phyloP scores from a whole-genome alignment of 345 rosid species.

The Boechera divaricarpa region DNA sequence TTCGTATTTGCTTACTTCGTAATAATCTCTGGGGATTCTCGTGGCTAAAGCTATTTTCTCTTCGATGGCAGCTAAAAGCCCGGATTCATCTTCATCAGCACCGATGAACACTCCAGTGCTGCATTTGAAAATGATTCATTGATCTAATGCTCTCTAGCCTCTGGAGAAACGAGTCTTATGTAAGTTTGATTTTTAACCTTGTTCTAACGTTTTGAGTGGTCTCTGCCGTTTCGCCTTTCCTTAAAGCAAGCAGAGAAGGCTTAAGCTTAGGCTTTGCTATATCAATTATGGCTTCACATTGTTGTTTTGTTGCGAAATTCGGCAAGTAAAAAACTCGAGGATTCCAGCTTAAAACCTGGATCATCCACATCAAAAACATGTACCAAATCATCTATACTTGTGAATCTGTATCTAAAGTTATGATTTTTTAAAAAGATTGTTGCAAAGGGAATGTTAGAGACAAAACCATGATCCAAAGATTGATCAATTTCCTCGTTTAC shows the following conservation, averaged over 20 bases:
- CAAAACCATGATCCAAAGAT: slow-evolving; percentile 42
- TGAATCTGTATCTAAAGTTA: neutral
- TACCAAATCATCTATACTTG: neutral
- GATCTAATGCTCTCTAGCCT: neutral
- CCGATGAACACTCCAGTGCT: slow-evolving; percentile 65
- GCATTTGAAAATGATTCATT: slow-evolving; percentile 24
- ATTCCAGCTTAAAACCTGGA: slow-evolving; percentile 76
- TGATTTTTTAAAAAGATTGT: neutral
- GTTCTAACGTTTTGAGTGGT: slow-evolving; percentile 65
- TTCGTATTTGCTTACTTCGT: slow-evolving; percentile 53
- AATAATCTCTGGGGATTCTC: slow-evolving; percentile 57
- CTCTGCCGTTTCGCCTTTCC: slow-evolving; percentile 59
- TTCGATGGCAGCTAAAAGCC: slow-evolving; percentile 59
- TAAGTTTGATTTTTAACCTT: slow-evolving; percentile 47
- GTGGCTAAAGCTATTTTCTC: slow-evolving; percentile 69
- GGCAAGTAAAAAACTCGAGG: slow-evolving; percentile 69
- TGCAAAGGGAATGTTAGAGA: slow-evolving; percentile 52
- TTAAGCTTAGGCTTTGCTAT: slow-evolving; percentile 56
- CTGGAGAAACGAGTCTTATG: neutral
- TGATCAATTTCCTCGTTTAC: slow-evolving; percentile 3
- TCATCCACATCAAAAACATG: slow-evolving; percentile 7
- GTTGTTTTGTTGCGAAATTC: slow-evolving; percentile 63
- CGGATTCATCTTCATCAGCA: slow-evolving; percentile 57
- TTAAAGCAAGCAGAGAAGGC: slow-evolving; percentile 64
- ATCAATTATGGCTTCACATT: slow-evolving; percentile 56